Base-by-base conservation (phyloP, 1,284 basidiomycete genomes). In the Moniliella sp. region DNA sequence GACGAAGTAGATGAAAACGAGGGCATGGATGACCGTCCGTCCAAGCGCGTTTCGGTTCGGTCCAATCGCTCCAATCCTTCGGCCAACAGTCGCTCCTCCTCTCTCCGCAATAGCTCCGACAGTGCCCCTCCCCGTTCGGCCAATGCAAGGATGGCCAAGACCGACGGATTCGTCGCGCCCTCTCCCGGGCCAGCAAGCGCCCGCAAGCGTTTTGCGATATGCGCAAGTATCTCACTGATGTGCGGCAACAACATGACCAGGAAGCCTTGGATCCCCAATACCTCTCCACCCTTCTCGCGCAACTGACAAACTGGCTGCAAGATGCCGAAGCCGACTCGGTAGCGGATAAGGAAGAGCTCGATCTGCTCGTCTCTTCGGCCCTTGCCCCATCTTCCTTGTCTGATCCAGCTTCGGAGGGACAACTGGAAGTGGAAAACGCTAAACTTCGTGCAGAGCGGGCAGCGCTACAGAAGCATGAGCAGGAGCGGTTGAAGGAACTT, bases 81-180 rank as follows among this genome's bases (percentile, higher is more conserved):
- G n/a, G n/a, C n/a, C n/a, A n/a, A n/a, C n/a, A n/a, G n/a, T n/a
- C n/a, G n/a, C n/a, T n/a, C n/a, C n/a, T n/a, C n/a, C n/a, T n/a
- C n/a, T n/a, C n/a, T n/a, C n/a, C 8, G 21, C 28, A 4, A 21
- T 30, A 11, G 16, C 27, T 3, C 32, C 36, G 3, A 43, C 45
- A 25, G 19, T 32, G 5, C 28, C 45, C 5, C 43, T 40, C n/a
- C 32, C 45, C 10, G 43, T 36, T 13, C 35, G 15, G 21, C 5
- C 28, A 13, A n/a, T 23, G 21, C 21, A n/a, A 7, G n/a, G 21
- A 23, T 23, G 21, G n/a, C 8, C 7, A 7, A 23, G 21, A 7
- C n/a, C 21, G 8, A 7, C 21, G 21, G 7, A n/a, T 7, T 7
- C n/a, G 21, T 23, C n/a, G 21, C 7, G n/a, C 8, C 7, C 21